Conservation (phyloP, 2,329 filamentous ascomycete genomes). For the Huntiella decipiens region DNA sequence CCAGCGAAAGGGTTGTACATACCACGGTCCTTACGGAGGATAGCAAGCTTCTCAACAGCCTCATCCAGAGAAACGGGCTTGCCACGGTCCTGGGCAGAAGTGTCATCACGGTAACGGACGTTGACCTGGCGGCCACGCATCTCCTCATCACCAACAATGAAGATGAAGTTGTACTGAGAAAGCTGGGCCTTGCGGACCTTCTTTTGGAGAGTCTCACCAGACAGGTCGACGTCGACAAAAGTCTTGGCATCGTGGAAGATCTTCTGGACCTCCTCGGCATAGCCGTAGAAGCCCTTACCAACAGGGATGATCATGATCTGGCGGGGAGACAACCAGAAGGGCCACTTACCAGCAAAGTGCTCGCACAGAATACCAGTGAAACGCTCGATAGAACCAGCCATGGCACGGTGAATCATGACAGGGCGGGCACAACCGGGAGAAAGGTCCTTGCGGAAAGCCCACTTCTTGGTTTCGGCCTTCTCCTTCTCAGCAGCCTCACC, state of each 20-base stretch:
- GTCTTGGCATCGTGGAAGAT: constrained; percentile 49
- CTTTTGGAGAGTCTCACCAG: constrained; percentile 67
- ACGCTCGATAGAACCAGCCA: constrained; percentile 47
- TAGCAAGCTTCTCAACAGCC: constrained; percentile 34
- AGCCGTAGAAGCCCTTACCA: constrained; percentile 50
- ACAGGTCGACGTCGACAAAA: constrained; percentile 38
- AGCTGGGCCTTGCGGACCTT: constrained; percentile 72
- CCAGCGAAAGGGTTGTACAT: constrained; percentile 13
- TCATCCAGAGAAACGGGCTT: constrained; percentile 38
- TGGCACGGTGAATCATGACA: constrained; percentile 74
- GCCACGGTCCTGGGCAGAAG: constrained; percentile 39
- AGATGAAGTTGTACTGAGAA: constrained; percentile 69
- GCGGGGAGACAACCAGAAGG: constrained; percentile 72
- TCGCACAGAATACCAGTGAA: constrained; percentile 61
- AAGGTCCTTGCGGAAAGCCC: constrained; percentile 27
- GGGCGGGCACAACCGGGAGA: constrained; percentile 56
- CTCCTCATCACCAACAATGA: constrained; percentile 47
- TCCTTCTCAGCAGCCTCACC: constrained; percentile 24
- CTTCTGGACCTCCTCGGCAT: constrained; percentile 54
- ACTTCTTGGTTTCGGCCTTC: constrained; percentile 21
- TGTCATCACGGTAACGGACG: constrained; percentile 45
- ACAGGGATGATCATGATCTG: constrained; percentile 60
- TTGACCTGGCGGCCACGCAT: constrained; percentile 40
- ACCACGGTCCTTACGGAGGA: constrained; percentile 27
- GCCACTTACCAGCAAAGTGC: constrained; percentile 77